These are phyloP conservation scores for Plasmodium cynomolgi DNA, from an alignment of 169 alveolate genomes.

Conservation along the genomic window DNA sequence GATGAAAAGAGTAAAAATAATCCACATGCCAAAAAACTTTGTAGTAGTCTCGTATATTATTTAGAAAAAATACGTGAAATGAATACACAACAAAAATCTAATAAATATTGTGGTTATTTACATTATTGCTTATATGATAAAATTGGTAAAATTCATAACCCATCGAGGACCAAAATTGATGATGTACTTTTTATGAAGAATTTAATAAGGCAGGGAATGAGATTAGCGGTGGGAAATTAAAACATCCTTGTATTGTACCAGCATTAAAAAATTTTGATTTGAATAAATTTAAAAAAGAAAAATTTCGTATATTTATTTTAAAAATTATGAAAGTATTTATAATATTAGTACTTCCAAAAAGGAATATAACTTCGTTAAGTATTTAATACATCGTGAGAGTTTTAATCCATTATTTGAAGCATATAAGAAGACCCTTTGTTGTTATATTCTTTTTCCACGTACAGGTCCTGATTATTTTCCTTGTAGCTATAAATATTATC, in stretches of 20 bases:
- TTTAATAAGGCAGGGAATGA: background rate
- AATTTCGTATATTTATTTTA: background rate
- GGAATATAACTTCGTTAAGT: background rate
- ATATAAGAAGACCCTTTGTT: background rate
- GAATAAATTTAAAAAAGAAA: background rate
- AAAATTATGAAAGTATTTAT: background rate
- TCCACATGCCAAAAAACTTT: background rate
- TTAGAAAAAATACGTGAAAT: background rate
- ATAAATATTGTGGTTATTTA: background rate
- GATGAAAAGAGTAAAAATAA: background rate
- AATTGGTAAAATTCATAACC: background rate
- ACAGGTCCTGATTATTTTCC: background rate
- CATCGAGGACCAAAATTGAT: background rate
- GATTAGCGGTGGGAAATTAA: background rate
- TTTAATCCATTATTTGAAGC: too few relatives aligned
- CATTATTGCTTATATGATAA: background rate
- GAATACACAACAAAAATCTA: background rate
- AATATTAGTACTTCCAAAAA: background rate
- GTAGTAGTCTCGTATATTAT: background rate
- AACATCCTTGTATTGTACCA: background rate
- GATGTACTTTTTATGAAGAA: background rate
- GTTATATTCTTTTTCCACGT: background rate
- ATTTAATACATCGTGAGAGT: background rate
- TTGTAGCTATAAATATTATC: too few relatives aligned
- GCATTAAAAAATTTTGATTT: background rate